Conservation (phyloP, 2,329 filamentous ascomycete genomes). For the Fusarium pseudonygamai region DNA sequence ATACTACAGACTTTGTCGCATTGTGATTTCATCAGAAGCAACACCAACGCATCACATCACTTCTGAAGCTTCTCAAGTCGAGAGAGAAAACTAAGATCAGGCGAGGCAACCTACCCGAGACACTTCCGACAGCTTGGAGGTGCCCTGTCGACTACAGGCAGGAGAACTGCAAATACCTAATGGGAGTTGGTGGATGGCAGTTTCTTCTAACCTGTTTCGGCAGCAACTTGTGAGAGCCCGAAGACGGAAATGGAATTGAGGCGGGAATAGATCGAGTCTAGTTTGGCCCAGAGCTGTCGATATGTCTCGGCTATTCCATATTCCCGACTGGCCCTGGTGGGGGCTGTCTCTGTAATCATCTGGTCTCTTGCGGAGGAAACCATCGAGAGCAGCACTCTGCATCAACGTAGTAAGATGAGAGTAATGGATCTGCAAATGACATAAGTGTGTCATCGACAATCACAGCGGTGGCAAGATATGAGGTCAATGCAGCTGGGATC, state of each 20-base stretch:
- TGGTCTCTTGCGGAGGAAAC: not conserved
- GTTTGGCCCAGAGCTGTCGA: not conserved
- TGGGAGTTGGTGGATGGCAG: not conserved
- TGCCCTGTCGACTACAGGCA: not conserved
- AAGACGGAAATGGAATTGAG: conserved; percentile 4
- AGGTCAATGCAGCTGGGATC: not conserved
- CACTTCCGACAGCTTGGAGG: not conserved
- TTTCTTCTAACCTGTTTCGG: not conserved
- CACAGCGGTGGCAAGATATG: not conserved
- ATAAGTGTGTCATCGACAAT: not conserved
- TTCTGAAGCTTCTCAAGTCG: not conserved
- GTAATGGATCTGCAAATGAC: not conserved
- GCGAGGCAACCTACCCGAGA: not conserved
- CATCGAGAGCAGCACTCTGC: too few species aligned
- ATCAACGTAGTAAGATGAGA: not conserved
- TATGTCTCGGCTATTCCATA: not conserved
- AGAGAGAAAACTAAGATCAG: not conserved
- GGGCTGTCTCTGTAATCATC: not conserved
- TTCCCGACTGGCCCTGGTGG: not conserved
- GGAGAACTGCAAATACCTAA: not conserved
- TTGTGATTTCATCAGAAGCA: not conserved
- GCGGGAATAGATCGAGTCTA: not conserved
- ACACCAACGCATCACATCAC: not conserved
- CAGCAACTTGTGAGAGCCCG: not conserved
- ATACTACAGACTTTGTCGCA: not conserved